Conservation (phyloP, 2,329 filamentous ascomycete species). For the Xylaria sp. region DNA sequence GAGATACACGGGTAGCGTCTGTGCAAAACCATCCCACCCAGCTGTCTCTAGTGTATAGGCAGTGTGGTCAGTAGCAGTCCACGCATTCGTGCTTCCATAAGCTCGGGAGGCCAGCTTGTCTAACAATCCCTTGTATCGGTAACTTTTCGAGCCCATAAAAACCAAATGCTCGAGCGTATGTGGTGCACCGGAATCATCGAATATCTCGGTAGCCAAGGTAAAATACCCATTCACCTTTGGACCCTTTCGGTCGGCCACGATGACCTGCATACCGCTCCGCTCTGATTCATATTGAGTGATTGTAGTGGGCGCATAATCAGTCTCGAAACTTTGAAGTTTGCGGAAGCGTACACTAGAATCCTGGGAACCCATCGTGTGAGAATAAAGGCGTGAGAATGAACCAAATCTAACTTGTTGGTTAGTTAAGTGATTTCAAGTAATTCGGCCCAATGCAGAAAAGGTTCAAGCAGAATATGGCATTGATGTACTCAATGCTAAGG, state of each 20-base stretch:
- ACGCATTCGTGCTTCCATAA: constrained; percentile 95
- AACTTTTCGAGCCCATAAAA: constrained; percentile 92
- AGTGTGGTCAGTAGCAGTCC: constrained; percentile 96
- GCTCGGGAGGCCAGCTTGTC: constrained; percentile 94
- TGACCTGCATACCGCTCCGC: constrained; percentile 91
- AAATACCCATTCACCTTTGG: constrained; percentile 98
- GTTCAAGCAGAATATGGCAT: not conserved
- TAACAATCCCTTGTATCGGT: constrained; percentile 92
- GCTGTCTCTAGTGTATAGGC: constrained; percentile 95
- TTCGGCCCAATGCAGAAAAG: not conserved
- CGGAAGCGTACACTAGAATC: constrained; percentile 72
- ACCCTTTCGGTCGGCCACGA: constrained; percentile 90
- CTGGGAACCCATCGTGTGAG: constrained; percentile 64
- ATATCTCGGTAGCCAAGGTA: constrained; percentile 93
- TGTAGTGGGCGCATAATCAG: constrained; percentile 87
- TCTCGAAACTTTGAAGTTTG: constrained; percentile 84
- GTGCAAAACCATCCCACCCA: constrained; percentile 95
- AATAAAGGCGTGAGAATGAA: constrained; percentile 33
- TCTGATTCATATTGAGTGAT: constrained; percentile 97
- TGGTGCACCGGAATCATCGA: constrained; percentile 94
- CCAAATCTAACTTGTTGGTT: constrained; percentile 16
- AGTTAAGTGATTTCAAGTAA: not conserved
- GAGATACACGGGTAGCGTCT: constrained; percentile 92
- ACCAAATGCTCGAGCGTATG: constrained; percentile 85
- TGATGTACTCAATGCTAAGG: constrained; percentile 6